Base-by-base conservation (phyloP, 2,329 filamentous ascomycete genomes). In the Huntiella abstrusa region DNA sequence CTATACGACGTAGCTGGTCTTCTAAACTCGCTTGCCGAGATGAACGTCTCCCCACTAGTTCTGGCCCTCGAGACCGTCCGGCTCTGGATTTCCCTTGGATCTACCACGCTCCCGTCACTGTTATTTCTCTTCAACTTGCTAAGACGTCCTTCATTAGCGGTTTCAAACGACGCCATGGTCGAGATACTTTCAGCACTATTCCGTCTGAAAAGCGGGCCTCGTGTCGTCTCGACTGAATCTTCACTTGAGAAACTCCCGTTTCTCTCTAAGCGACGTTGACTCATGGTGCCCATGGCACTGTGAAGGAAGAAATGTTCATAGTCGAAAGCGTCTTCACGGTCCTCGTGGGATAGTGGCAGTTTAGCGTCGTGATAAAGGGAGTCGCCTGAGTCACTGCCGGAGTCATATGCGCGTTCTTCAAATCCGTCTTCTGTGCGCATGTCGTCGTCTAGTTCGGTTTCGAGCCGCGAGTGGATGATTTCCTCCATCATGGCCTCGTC, bases 241-340 rank as follows among this genome's bases (percentile, higher is more conserved):
- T 73, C 71, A 0, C 75, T 80, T 54, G 63, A 69, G 49, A 65
- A 68, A 55, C 76, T 79, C 43, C 63, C 65, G 38, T 66, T 61
- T 35, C 64, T 59, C 4, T 57, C 58, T 49, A 70, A 60, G n/a
- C 65, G 62, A 50, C 66, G 64, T 49, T 69, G 65, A 53, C 71
- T 77, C 56, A 85, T 78, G 2, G 72, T 85, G 4, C 85, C 86
- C 71, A 95, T 79, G 8, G 86, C 85, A 53, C 84, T 93, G 59
- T 95, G 86, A 11, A 95, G 69, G 60, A 94, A 94, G 63, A 95
- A 95, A 58, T 93, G 80, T 59, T 94, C 83, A 52, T 96, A 96
- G 59, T 96, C 88, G 56, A 96, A 96, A 1, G 87, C 87, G 60
- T 96, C 88, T 53, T 87, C 79, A 15, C 88, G 81, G 59, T 95